These are phyloP conservation scores for Erodium maritimum DNA, from an alignment of 345 rosid species.

Conservation along the genomic window DNA sequence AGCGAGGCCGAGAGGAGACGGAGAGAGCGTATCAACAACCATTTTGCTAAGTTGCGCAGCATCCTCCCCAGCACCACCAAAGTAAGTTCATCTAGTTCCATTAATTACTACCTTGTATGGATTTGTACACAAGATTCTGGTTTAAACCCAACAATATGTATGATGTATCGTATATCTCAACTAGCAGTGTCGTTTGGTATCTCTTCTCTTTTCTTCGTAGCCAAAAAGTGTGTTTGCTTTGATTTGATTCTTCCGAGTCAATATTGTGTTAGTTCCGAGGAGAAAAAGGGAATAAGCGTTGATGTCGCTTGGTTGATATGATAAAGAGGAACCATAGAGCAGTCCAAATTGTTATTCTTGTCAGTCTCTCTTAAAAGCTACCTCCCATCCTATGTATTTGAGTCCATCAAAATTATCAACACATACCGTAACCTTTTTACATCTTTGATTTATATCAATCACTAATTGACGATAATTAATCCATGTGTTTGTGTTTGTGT, in stretches of 20 bases:
- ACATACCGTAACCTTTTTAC: too few relatives aligned
- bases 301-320: conserved; percentile 52
- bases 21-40: conserved; percentile 94
- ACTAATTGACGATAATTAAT: too few relatives aligned
- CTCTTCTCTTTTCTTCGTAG: too few relatives aligned
- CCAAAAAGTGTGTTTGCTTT: not conserved
- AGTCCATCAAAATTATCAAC: too few relatives aligned
- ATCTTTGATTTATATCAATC: too few relatives aligned
- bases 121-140: too few relatives aligned
- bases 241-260: not conserved
- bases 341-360: conserved; percentile 37
- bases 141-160: too few relatives aligned
- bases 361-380: too few relatives aligned
- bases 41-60: conserved; percentile 89
- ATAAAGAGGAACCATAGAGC: conserved; percentile 66
- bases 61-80: conserved; percentile 90
- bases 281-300: conserved; percentile 33
- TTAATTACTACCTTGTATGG: too few relatives aligned
- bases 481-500: too few relatives aligned
- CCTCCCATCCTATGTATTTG: too few relatives aligned
- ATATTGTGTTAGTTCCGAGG: conserved; percentile 35
- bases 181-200: not conserved
- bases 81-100: conserved; percentile 36
- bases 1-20: conserved; percentile 96
- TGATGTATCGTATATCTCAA: too few relatives aligned